Evolutionary conservation across 2,329 filamentous ascomycete species (phyloP), one percentile per base, ranked within the genome.

Genomic region (Aureobasidium sp.): DNA sequence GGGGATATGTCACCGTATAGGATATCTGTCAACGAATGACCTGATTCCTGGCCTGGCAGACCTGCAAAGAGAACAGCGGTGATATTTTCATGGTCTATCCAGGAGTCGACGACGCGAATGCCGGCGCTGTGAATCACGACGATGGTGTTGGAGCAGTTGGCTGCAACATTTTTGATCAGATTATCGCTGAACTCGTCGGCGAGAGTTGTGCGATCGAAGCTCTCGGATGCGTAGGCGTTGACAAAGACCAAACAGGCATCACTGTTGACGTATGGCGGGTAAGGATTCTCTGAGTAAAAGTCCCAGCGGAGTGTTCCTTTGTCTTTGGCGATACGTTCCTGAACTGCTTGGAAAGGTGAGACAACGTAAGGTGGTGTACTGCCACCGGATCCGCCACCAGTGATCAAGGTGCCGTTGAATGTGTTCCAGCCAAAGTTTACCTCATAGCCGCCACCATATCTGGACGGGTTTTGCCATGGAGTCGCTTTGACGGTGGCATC

Each of bases 11-110:
- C 78, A 6, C 90, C 90, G 54, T 90, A 88, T 2, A 95, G 73
- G 1, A 95, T 77, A 60, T 94, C 87, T 2, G 81, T 80, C 4
- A 96, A 75, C 0, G 90, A 88, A 57, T 88, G 85, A 7, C 90
- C 90, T 38, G 86, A 90, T 66, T 95, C 90, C 64, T 95, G 83
- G 1, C 90, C 89, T 0, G 90, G 90, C 1, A 95, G 74, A 62
- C 95, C 87, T n/a, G 88, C 88, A 51, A 93, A 78, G 2, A 95
- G 66, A 0, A 95, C 83, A 0, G 86, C 84, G 12, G 66, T 64
- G 37, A 72, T 66, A 29, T 67, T 70, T 6, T 64, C 62, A 47
- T 68, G 63, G 3, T 65, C 66, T 8, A 54, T 54, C 49, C 49
- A 59, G 5, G 40, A 22, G 6, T 57, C 56, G 2, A 59, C 51